Conservation (phyloP, 306 rosid genomes). For the Morella rubra region DNA sequence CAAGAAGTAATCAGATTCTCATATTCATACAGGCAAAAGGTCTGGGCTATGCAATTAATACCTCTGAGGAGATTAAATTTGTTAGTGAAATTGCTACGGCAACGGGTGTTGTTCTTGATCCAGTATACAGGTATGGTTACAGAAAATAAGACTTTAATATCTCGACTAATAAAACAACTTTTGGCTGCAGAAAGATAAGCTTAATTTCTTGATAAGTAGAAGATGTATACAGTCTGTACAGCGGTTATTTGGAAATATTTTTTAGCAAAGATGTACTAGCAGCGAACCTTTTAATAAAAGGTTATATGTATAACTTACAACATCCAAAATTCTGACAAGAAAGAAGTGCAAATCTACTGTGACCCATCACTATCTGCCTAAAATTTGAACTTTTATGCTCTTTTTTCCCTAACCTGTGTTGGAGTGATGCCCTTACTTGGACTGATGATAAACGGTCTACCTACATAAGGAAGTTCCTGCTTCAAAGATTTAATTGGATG, state of each 20-base stretch:
- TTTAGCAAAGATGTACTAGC: not conserved
- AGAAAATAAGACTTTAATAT: no score
- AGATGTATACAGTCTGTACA: not conserved
- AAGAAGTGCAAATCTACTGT: not conserved
- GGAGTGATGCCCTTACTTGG: no score
- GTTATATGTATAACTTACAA: not conserved
- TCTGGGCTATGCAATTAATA: constrained; percentile 86
- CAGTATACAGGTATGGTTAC: constrained; percentile 89
- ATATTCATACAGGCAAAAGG: constrained; percentile 72
- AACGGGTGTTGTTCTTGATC: constrained; percentile 89
- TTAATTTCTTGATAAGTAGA: not conserved
- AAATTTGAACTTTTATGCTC: no score
- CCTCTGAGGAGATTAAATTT: constrained; percentile 77
- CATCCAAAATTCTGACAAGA: not conserved
- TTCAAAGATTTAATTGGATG: no score
- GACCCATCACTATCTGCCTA: no score
- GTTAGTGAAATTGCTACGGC: constrained; percentile 71
- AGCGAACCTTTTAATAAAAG: not conserved
- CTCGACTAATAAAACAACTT: no score
- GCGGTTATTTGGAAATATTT: not conserved
- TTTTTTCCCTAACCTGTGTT: no score
- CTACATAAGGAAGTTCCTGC: no score
- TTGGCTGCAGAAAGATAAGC: not conserved
- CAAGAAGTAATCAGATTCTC: constrained; percentile 18
- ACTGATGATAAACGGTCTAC: no score